Evolutionary conservation across 345 rosid genomes (phyloP), one percentile per base, ranked within the genome.

Genomic region (Physaria fendleri): DNA sequence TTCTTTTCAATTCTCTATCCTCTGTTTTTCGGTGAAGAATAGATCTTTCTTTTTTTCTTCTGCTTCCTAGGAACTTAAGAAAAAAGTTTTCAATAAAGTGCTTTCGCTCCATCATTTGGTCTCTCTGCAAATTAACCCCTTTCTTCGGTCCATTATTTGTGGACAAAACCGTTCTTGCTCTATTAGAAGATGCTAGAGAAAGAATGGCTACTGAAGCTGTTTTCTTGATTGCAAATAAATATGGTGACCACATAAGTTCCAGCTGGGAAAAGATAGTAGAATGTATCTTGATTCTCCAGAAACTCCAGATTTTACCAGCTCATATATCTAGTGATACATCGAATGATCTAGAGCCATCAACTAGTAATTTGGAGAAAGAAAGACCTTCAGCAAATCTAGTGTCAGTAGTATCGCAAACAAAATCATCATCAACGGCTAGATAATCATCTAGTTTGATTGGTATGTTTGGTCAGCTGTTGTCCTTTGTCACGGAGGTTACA

Each of bases 401-500:
- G 15, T 42, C 77, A 38, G 54, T 75, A 54, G 61, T 51, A 22
- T 58, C 75, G 8, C 70, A 64, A n/a, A 58, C 39, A 25, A 69
- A 67, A 41, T 45, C 76, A 17, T 64, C 67, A 44, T 68, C 16
- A 14, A 73, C 75, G 23, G 69, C 78, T 29, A 39, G 77, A 24
- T 83, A 71, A 51, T 72, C 95, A 3, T 78, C 82, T 65, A 74
- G 90, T 30, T 61, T 86, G 62, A 83, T 86, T 52, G 82, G 90
- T 43, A 72, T 85, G 62, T 83, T 86, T 73, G 81, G 94, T 59
- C 79, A 73, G 71, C 76, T 86, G 42, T 65, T 83, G 76, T 86
- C 79, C 64, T 78, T 83, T 65, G 95, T 83, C 27, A 56, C 59
- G 39, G 95, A 86, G 65, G 95, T 83, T 77, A 80, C 90, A 32